Percentiles rank a stretch among this genome's conserved stretches.
phyloP scores from a whole-genome alignment of 805 yeast genomes.

The Metschnikowia henanensis region DNA sequence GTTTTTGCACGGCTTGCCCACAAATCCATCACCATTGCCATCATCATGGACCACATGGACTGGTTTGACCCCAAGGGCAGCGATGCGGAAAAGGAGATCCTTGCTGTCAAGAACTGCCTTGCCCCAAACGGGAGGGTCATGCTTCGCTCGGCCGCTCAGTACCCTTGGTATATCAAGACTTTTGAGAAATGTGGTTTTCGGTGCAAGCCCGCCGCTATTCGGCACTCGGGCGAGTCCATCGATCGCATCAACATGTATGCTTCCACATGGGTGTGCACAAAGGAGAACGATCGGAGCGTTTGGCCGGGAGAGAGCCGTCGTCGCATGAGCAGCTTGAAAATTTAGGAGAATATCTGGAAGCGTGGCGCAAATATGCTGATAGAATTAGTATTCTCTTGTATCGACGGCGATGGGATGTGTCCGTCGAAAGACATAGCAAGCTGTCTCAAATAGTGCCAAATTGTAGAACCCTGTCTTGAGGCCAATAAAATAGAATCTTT shows the following conservation, averaged over 20 bases:
- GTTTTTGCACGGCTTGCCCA: slow-evolving; percentile 66
- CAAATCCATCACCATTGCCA: slow-evolving; percentile 69
- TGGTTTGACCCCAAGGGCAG: slow-evolving; percentile 73
- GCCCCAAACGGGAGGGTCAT: slow-evolving; percentile 70
- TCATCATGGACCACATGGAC: slow-evolving; percentile 92
- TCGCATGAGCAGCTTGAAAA: slow-evolving; percentile 48
- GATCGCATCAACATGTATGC: slow-evolving; percentile 89
- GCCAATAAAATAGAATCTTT: no score
- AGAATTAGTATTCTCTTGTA: no score
- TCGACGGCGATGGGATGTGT: no score
- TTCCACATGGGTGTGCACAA: slow-evolving; percentile 82
- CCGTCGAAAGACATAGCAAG: no score
- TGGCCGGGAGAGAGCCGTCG: slow-evolving; percentile 26
- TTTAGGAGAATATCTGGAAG: slow-evolving; percentile 1
- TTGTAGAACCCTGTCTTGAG: no score
- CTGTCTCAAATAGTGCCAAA: no score
- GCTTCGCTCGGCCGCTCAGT: slow-evolving; percentile 69
- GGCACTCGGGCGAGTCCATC: slow-evolving; percentile 63
- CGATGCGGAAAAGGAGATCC: slow-evolving; percentile 67
- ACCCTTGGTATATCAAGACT: slow-evolving; percentile 75
- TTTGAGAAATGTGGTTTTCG: slow-evolving; percentile 68
- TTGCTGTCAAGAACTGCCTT: slow-evolving; percentile 61
- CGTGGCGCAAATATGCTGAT: no score
- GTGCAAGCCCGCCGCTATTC: slow-evolving; percentile 68
- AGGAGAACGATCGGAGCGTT: slow-evolving; percentile 22